These are phyloP conservation scores for Coemansia sp. DNA, from an alignment of 192 early-diverging fungal genomes.

Conservation along the genomic window DNA sequence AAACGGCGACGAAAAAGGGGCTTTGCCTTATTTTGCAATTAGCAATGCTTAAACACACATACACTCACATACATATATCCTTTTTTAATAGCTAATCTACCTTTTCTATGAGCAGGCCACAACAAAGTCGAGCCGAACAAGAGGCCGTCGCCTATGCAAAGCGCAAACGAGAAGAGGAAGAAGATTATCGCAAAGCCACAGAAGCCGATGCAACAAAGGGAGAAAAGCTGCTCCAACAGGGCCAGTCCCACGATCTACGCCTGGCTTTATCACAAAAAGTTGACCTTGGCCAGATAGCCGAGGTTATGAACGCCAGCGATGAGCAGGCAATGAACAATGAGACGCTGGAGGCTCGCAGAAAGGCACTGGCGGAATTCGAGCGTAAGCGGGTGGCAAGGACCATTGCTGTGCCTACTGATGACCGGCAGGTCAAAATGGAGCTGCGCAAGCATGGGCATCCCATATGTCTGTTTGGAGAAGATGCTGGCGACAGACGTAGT, in stretches of 20 bases:
- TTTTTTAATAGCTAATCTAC: not conserved
- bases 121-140: conserved; percentile 11
- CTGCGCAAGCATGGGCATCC: conserved; percentile 83
- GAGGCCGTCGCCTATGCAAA: conserved; percentile 46
- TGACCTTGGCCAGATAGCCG: conserved; percentile 35
- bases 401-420: conserved; percentile 91
- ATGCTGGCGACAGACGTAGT: conserved; percentile 81
- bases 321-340: conserved; percentile 23
- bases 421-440: conserved; percentile 70
- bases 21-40: too few species aligned
- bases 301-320: conserved; percentile 15
- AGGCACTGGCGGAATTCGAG: conserved; percentile 68
- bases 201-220: not conserved
- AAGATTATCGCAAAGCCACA: not conserved
- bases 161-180: conserved; percentile 50
- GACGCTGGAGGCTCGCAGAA: conserved; percentile 33
- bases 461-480: conserved; percentile 93
- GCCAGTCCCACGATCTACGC: not conserved
- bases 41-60: too few species aligned
- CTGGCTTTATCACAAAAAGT: conserved; percentile 6
- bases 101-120: not conserved
- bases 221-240: conserved; percentile 6
- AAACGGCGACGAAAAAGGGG: too few species aligned
- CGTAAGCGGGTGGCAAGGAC: conserved; percentile 73
- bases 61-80: not conserved